A percentile compares a stretch with the other conserved stretches of the same genome.
These are phyloP conservation scores for Alternaria sp. DNA, from an alignment of 2,329 filamentous ascomycete genomes.

Conservation along the genomic window DNA sequence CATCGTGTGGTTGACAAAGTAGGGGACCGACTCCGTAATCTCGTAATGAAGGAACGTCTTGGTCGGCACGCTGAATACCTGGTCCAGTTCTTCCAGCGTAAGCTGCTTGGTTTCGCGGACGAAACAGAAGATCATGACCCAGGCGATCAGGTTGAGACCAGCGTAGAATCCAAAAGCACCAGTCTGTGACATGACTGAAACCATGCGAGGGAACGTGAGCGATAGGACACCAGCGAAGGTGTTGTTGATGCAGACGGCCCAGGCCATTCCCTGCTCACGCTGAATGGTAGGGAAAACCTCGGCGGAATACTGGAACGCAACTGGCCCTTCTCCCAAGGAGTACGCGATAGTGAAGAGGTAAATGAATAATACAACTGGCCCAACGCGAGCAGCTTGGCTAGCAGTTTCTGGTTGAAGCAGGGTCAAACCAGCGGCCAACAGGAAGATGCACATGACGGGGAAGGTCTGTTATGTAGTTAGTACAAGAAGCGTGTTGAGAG, in stretches of 20 bases:
- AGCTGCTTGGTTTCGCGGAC: conserved; percentile 52
- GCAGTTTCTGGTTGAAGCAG: conserved; percentile 36
- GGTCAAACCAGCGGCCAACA: conserved; percentile 48
- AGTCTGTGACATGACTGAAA: conserved; percentile 48
- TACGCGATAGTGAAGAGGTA: conserved; percentile 39
- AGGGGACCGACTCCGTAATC: conserved; percentile 51
- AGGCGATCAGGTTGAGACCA: conserved; percentile 52
- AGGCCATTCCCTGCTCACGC: conserved; percentile 54
- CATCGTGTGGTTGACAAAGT: conserved; percentile 54
- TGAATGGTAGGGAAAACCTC: conserved; percentile 51
- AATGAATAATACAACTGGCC: conserved; percentile 46
- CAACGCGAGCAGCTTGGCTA: conserved; percentile 36
- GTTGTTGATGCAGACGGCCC: conserved; percentile 55
- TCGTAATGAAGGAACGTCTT: conserved; percentile 52
- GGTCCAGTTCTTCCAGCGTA: conserved; percentile 50
- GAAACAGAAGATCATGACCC: conserved; percentile 53
- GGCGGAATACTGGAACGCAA: conserved; percentile 59
- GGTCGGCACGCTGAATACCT: conserved; percentile 50
- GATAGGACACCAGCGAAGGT: conserved; percentile 53
- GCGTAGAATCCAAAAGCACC: conserved; percentile 55
- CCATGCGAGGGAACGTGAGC: conserved; percentile 53
- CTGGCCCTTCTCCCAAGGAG: conserved; percentile 56
- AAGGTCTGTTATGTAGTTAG: conserved; percentile 33
- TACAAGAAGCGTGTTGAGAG: not conserved
- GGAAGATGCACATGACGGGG: conserved; percentile 49